A percentile compares a stretch with the other conserved stretches of the same genome.
These are phyloP conservation scores for Boletus pseudo-olivaceus DNA, from an alignment of 768 basidiomycete genomes.

Conservation along the genomic window DNA sequence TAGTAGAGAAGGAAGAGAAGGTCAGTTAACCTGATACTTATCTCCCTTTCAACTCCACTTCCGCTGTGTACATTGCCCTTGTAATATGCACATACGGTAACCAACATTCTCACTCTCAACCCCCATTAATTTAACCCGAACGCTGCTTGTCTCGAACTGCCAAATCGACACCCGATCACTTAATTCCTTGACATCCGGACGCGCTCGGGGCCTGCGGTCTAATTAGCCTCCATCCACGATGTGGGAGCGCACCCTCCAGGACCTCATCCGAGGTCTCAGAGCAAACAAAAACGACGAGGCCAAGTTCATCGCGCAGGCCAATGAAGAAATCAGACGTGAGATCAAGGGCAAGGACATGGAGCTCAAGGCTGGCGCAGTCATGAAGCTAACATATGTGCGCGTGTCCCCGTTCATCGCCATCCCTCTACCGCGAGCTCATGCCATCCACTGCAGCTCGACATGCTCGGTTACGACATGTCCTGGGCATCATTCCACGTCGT, in stretches of 20 bases:
- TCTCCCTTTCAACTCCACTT: background rate
- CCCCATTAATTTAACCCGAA: background rate
- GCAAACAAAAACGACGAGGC: constrained; percentile 93
- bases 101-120: background rate
- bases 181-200: background rate
- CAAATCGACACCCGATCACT: background rate
- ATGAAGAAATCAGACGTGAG: constrained; percentile 92
- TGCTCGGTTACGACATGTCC: constrained; percentile 92
- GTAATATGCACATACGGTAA: background rate
- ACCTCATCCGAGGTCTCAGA: constrained; percentile 91
- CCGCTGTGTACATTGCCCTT: background rate
- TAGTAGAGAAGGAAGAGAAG: background rate
- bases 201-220: background rate
- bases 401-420: background rate
- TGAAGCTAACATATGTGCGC: constrained; percentile 96
- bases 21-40: background rate
- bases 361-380: constrained; percentile 88
- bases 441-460: constrained; percentile 69
- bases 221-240: constrained; percentile 37
- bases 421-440: constrained; percentile 6
- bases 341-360: constrained; percentile 95
- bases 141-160: background rate
- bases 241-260: constrained; percentile 97
- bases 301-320: constrained; percentile 87
- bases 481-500: constrained; percentile 98